Conservation (phyloP, 2,329 filamentous ascomycete species). For the Gnomoniopsis sp. region DNA sequence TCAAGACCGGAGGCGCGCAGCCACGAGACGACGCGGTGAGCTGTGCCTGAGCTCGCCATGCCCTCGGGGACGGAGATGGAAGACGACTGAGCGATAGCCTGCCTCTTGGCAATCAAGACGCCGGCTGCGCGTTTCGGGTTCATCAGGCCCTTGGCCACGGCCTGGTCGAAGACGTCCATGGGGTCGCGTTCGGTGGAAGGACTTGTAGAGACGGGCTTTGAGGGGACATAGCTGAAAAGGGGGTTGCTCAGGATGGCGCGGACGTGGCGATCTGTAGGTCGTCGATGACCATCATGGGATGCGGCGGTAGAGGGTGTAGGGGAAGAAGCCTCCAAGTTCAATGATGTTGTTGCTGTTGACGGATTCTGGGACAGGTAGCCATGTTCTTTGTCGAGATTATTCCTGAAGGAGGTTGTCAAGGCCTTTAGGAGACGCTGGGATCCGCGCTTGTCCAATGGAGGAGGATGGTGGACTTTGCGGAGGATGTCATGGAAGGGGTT, state of each 20-base stretch:
- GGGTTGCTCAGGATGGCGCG: constrained; percentile 56
- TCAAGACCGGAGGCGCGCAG: constrained; percentile 49
- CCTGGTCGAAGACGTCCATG: constrained; percentile 54
- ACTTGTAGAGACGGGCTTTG: constrained; percentile 22
- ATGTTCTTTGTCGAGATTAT: constrained; percentile 56
- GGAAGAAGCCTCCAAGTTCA: constrained; percentile 16
- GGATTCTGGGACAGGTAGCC: constrained; percentile 37
- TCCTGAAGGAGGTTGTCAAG: constrained; percentile 55
- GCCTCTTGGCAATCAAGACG: constrained; percentile 46
- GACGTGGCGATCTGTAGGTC: constrained; percentile 48
- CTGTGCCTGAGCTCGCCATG: constrained; percentile 42
- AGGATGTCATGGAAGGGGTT: constrained; percentile 38
- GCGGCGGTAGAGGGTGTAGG: constrained; percentile 9
- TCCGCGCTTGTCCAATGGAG: constrained; percentile 46
- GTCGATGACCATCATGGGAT: constrained; percentile 23
- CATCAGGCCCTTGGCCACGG: constrained; percentile 55
- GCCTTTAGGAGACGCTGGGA: constrained; percentile 53
- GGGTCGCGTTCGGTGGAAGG: constrained; percentile 34
- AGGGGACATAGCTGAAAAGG: constrained; percentile 42
- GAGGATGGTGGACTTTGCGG: constrained; percentile 47
- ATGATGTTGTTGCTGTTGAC: constrained; percentile 12
- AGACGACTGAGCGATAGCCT: constrained; percentile 35
- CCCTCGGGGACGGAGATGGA: constrained; percentile 29
- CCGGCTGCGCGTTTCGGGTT: constrained; percentile 50
- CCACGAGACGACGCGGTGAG: constrained; percentile 49